Conservation (phyloP, 1,139 yeast species). For the Hemisphaericaspora xylanilytica region DNA sequence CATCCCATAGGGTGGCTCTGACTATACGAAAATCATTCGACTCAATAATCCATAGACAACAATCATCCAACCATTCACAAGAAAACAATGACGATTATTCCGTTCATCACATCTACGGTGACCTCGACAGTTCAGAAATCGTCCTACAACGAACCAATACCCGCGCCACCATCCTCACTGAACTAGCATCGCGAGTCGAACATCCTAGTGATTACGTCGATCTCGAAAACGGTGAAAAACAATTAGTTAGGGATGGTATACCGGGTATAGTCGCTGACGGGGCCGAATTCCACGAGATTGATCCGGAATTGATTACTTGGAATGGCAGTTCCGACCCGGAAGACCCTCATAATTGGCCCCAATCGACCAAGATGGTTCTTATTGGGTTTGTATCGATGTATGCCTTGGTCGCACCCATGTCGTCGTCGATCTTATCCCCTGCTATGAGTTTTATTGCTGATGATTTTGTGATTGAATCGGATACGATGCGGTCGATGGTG, state of each 20-base stretch:
- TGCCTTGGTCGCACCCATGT: slow-evolving; percentile 47
- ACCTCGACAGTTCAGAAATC: slow-evolving; percentile 29
- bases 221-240: slow-evolving; percentile 5
- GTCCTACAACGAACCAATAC: slow-evolving; percentile 36
- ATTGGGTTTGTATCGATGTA: slow-evolving; percentile 39
- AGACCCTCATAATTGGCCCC: slow-evolving; percentile 42
- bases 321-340: slow-evolving; percentile 36
- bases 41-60: too few species aligned
- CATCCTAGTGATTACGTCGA: slow-evolving; percentile 9
- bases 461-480: slow-evolving; percentile 34
- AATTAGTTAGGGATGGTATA: slow-evolving; percentile 16
- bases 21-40: slow-evolving; percentile 16
- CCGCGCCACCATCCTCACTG: slow-evolving; percentile 36
- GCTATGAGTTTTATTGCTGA: slow-evolving; percentile 35
- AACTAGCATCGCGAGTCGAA: slow-evolving; percentile 26
- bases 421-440: slow-evolving; percentile 46
- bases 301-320: slow-evolving; percentile 47
- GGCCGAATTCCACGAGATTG: slow-evolving; percentile 36
- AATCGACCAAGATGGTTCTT: slow-evolving; percentile 25
- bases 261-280: slow-evolving; percentile 36
- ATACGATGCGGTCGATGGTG: slow-evolving; percentile 32
- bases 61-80: neutral
- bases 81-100: slow-evolving; percentile 19
- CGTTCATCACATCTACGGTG: slow-evolving; percentile 37
- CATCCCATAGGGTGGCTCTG: slow-evolving; percentile 16